phyloP scores from a whole-genome alignment of 495 filamentous ascomycete species.

The Penicillium verhagenii region DNA sequence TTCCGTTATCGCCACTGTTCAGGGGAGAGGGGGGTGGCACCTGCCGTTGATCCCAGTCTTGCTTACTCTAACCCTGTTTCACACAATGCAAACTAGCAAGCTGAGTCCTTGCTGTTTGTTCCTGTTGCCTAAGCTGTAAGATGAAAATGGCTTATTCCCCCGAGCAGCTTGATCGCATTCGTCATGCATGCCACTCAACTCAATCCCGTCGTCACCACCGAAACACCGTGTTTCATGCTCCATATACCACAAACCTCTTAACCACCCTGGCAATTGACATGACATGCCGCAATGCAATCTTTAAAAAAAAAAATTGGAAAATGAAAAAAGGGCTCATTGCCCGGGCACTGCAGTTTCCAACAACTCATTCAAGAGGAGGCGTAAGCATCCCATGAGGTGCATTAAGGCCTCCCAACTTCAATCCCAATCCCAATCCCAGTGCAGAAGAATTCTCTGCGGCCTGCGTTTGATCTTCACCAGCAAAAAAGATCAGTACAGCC shows the following conservation, averaged over 20 bases:
- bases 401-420: neutral
- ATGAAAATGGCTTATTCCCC: neutral
- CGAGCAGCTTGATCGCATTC: neutral
- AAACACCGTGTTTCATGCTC: neutral
- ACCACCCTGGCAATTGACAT: too few relatives aligned
- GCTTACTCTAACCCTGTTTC: neutral
- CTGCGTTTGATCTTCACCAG: slow-evolving; percentile 16
- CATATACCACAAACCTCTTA: neutral
- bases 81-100: neutral
- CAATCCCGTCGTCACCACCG: neutral
- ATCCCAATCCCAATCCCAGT: neutral
- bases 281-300: too few relatives aligned
- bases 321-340: neutral
- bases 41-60: neutral
- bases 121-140: neutral
- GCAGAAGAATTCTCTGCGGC: neutral
- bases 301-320: too few relatives aligned
- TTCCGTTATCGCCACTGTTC: slow-evolving; percentile 25
- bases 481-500: slow-evolving; percentile 36
- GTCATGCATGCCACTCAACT: neutral
- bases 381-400: slow-evolving; percentile 22
- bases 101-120: neutral
- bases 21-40: slow-evolving; percentile 10
- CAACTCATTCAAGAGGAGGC: slow-evolving; percentile 18
- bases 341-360: neutral